Evolutionary conservation across 2,329 filamentous ascomycete species (phyloP).

Genomic region (Pseudogymnoascus sp.): DNA sequence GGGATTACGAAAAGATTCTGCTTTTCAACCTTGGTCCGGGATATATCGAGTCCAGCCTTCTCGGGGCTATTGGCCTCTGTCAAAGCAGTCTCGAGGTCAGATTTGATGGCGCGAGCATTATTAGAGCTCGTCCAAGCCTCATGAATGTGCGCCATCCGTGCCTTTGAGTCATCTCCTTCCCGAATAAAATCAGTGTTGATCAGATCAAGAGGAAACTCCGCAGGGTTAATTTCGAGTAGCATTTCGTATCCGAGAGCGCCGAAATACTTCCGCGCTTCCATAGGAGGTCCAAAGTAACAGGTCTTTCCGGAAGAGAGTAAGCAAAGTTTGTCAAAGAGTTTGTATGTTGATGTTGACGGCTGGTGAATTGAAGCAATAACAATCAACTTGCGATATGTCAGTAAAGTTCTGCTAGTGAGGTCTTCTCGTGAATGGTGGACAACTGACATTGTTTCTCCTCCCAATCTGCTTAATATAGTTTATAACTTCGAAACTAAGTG

Average conservation of each 20-base stretch:
- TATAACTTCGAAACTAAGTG: constrained; percentile 67
- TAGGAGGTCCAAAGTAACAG: too few relatives aligned
- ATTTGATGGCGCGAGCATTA: not conserved
- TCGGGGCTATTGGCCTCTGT: constrained; percentile 22
- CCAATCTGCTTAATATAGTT: constrained; percentile 61
- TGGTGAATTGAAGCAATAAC: constrained; percentile 75
- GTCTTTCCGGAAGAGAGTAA: too few relatives aligned
- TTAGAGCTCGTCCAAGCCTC: constrained; percentile 36
- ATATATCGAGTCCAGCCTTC: constrained; percentile 14
- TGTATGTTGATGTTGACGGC: constrained; percentile 66
- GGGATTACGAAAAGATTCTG: constrained; percentile 33
- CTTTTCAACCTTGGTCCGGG: constrained; percentile 6
- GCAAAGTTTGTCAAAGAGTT: constrained; percentile 66
- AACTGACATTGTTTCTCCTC: constrained; percentile 47
- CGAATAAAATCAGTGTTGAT: constrained; percentile 64
- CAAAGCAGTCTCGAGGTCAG: constrained; percentile 30
- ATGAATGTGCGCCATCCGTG: constrained; percentile 43
- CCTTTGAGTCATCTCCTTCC: constrained; percentile 36
- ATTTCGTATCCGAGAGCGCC: constrained; percentile 26
- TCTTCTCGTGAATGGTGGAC: constrained; percentile 24
- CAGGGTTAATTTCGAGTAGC: constrained; percentile 62
- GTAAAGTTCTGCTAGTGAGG: not conserved
- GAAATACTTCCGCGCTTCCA: too few relatives aligned
- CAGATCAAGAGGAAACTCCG: constrained; percentile 66
- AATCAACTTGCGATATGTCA: constrained; percentile 42